Percentiles rank a stretch among this genome's conserved stretches.
phyloP scores from a whole-genome alignment of 306 rosid species.

The Ammopiptanthus mongolicus region DNA sequence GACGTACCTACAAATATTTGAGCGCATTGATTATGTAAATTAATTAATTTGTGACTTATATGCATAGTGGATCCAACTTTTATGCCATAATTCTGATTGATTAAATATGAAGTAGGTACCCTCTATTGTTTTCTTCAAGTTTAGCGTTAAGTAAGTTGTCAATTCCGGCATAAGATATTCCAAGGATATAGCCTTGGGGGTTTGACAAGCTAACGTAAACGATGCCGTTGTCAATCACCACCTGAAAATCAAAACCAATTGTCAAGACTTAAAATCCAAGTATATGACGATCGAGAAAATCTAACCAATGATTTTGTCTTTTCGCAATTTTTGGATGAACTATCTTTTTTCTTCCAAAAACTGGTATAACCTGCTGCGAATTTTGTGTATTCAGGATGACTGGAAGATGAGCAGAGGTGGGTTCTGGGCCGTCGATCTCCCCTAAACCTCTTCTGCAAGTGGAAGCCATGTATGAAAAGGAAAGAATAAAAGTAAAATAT shows the following conservation, averaged over 20 bases:
- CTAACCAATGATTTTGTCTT: neutral
- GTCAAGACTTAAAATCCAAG: neutral
- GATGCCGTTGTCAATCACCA: slow-evolving; percentile 49
- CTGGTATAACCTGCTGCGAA: neutral
- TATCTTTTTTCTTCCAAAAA: too few relatives aligned
- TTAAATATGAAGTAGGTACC: slow-evolving; percentile 30
- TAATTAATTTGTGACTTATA: neutral
- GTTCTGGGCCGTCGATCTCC: neutral
- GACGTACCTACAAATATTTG: slow-evolving; percentile 37
- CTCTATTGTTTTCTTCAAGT: slow-evolving; percentile 38
- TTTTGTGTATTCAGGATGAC: neutral
- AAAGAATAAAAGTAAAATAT: neutral
- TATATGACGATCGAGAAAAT: neutral
- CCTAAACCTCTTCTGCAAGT: neutral
- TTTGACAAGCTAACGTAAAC: slow-evolving; percentile 32
- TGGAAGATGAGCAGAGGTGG: neutral
- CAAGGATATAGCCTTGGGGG: slow-evolving; percentile 45
- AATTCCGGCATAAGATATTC: slow-evolving; percentile 40
- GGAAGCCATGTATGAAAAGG: neutral
- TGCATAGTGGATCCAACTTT: neutral
- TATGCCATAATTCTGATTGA: neutral
- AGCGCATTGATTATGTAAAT: neutral
- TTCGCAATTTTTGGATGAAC: neutral
- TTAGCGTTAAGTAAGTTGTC: slow-evolving; percentile 35
- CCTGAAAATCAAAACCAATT: slow-evolving; percentile 21